phyloP scores from a whole-genome alignment of 352 stramenopile species.

The Phytopythium montanum region DNA sequence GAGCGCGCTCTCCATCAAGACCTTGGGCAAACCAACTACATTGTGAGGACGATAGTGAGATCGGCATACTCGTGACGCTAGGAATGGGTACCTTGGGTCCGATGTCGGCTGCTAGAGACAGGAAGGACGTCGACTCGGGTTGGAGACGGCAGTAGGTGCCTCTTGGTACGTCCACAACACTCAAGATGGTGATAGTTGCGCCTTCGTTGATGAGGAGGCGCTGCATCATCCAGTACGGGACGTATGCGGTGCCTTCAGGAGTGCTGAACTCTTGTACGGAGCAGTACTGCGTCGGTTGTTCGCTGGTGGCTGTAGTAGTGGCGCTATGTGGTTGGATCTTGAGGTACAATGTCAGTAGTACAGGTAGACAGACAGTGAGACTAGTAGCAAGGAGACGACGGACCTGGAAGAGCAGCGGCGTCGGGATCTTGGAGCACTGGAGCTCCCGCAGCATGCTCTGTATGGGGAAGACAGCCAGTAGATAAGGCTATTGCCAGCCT shows the following conservation, averaged over 20 bases:
- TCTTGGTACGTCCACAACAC: conserved; percentile 23
- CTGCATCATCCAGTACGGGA: conserved; percentile 75
- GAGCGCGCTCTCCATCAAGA: conserved; percentile 55
- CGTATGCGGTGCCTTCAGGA: conserved; percentile 41
- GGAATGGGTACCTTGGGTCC: conserved; percentile 42
- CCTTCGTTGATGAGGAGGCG: conserved; percentile 42
- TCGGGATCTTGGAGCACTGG: conserved; percentile 48
- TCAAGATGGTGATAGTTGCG: conserved; percentile 30
- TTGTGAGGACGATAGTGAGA: too few relatives aligned
- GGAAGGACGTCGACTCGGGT: conserved; percentile 39
- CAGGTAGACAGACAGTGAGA: neutral
- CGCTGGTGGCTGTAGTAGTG: neutral
- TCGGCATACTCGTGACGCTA: neutral
- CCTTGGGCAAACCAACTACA: conserved; percentile 8
- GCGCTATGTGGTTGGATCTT: conserved; percentile 20
- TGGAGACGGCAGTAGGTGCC: conserved; percentile 58
- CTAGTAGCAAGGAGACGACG: neutral
- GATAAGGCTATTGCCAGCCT: neutral
- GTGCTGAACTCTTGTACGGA: conserved; percentile 67
- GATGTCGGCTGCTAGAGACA: conserved; percentile 47
- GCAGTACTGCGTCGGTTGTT: conserved; percentile 31
- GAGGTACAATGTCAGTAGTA: conserved; percentile 7
- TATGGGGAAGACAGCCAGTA: neutral
- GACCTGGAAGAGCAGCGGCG: conserved; percentile 54
- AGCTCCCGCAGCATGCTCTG: conserved; percentile 53